Base-by-base conservation (phyloP, 805 yeast genomes). In the Komagataella mondaviorum region DNA sequence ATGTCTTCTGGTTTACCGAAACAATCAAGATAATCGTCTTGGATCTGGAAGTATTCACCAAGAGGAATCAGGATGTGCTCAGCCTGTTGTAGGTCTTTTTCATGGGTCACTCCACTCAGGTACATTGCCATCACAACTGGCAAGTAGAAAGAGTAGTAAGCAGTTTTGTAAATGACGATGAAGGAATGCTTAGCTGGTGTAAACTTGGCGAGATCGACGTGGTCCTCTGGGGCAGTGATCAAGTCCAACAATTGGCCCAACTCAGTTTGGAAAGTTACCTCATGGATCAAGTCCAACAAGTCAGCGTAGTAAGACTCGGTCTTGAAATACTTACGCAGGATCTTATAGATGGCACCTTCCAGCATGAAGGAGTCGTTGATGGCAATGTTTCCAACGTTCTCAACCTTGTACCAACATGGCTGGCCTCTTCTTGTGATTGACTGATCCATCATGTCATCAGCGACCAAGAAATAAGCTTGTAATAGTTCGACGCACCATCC, bases 31-130 rank as follows among this genome's bases (percentile, higher is more conserved):
- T 76, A 93, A 68, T 93, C 99, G 66, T 93, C 99, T 72, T 93
- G 99, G 59, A 93, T 88, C 74, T 93, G 99, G 83, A 93, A 93
- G 68, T 93, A 93, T 69, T 93, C 97, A 54, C 99, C 99, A 59
- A 93, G 78, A 52, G 97, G 97, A 57, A 93, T 82, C 67, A 93
- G 76, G 46, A 93, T 81, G 59, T 87, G 93, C 55, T 75, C 76
- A 17, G 88, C 96, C 73, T 91, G 98, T 65, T 86, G 77, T 65
- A 93, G 77, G 67, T 91, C 96, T 59, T 71, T 67, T 52, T 76
- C 84, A 60, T 77, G 74, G 54, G 73, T 74, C 59, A 85, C 66
- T 51, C 96, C 98, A 53, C 95, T 85, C 77, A 88, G 84, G 69
- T 72, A 85, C 96, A 93, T 89, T 45, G 98, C 96, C 55, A 93